Evolutionary conservation across 257 asterid species (phyloP).

Genomic region (Solanum paucissectum): DNA sequence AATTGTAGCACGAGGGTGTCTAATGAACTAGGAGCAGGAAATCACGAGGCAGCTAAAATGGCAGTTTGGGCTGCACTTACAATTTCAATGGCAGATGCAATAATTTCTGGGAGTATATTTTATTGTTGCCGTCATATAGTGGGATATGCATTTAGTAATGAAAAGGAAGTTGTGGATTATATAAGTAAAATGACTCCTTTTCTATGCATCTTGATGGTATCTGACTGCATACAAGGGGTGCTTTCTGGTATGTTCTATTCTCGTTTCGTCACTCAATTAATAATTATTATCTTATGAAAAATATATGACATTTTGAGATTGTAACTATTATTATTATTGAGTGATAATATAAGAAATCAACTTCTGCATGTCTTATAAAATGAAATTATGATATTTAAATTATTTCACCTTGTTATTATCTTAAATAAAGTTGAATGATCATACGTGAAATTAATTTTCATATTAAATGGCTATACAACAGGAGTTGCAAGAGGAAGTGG

Average conservation of each 20-base stretch:
- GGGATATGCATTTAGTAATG: slow-evolving; percentile 16
- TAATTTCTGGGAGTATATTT: neutral
- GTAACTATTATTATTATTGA: too few species aligned
- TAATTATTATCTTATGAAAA: too few species aligned
- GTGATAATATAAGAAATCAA: too few species aligned
- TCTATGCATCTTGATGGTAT: slow-evolving; percentile 4
- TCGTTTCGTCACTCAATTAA: too few species aligned
- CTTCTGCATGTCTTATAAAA: neutral
- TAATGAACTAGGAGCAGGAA: slow-evolving; percentile 13
- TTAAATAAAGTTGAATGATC: neutral
- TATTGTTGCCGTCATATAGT: neutral
- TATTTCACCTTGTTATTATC: too few species aligned
- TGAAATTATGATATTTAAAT: too few species aligned
- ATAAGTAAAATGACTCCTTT: slow-evolving; percentile 6
- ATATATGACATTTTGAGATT: too few species aligned
- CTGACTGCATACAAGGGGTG: slow-evolving; percentile 9
- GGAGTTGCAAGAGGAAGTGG: slow-evolving; percentile 54
- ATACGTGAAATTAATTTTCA: neutral
- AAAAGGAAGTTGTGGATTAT: slow-evolving; percentile 14
- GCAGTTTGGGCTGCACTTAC: neutral
- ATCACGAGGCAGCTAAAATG: neutral
- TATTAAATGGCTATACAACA: neutral
- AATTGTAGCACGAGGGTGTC: slow-evolving; percentile 11
- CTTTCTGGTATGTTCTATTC: slow-evolving; percentile 2
- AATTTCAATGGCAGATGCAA: neutral